Conservation (phyloP, 108 stramenopile species). For the Mediolabrus comicus region DNA sequence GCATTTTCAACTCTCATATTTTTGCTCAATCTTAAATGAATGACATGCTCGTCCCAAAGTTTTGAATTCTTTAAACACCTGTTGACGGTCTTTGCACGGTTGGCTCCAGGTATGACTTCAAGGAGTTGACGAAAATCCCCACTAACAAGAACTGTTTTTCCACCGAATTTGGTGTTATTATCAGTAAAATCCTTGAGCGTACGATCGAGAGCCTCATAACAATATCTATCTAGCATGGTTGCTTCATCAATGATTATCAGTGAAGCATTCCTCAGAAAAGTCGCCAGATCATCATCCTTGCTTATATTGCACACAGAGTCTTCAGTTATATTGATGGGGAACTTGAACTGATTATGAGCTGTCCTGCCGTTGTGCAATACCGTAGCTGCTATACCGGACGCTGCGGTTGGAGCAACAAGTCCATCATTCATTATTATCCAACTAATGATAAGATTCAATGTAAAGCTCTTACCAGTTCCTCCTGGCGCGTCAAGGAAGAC, state of each 20-base stretch:
- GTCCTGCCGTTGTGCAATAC: constrained; percentile 9
- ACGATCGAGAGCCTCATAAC: constrained; percentile 5
- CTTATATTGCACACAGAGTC: constrained; percentile 5
- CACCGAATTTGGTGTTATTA: constrained; percentile 4
- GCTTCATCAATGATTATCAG: constrained; percentile 20
- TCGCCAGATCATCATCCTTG: background rate
- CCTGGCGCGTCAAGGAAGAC: background rate
- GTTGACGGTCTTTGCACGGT: background rate
- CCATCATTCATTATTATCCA: background rate
- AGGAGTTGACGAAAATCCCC: constrained; percentile 18
- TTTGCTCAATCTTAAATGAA: background rate
- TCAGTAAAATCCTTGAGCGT: constrained; percentile 1
- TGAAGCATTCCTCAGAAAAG: background rate
- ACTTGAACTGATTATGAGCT: constrained; percentile 1
- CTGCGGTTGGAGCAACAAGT: background rate
- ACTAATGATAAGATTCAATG: constrained; percentile 2
- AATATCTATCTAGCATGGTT: background rate
- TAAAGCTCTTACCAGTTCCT: background rate
- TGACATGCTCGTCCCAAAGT: constrained; percentile 6
- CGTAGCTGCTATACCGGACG: constrained; percentile 8
- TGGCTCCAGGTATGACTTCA: constrained; percentile 3
- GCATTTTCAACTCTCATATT: constrained; percentile 12
- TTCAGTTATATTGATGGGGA: background rate
- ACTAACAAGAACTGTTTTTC: constrained; percentile 8
- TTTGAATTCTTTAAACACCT: background rate